phyloP scores from a whole-genome alignment of 164 flowering plant species.

The Stephania japonica region DNA sequence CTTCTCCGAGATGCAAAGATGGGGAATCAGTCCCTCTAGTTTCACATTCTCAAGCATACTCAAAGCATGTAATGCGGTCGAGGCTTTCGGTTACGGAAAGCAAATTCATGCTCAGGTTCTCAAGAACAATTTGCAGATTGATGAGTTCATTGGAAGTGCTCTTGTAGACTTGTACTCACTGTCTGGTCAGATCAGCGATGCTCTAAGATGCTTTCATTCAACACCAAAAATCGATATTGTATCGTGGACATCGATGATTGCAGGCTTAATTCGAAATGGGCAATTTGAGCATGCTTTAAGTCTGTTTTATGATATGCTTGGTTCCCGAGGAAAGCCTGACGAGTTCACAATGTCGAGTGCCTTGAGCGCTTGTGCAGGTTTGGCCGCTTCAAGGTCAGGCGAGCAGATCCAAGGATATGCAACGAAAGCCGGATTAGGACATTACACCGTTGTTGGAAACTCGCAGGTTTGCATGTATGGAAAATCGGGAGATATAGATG shows the following conservation, averaged over 20 bases:
- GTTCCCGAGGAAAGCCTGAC: slow-evolving; percentile 35
- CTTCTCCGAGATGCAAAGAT: slow-evolving; percentile 36
- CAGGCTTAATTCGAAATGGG: slow-evolving; percentile 35
- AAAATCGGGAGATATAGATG: slow-evolving; percentile 45
- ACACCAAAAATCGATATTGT: slow-evolving; percentile 42
- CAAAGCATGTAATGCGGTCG: slow-evolving; percentile 37
- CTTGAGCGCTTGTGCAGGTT: slow-evolving; percentile 47
- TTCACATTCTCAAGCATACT: slow-evolving; percentile 50
- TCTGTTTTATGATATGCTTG: slow-evolving; percentile 33
- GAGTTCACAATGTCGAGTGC: slow-evolving; percentile 41
- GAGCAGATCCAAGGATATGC: slow-evolving; percentile 54
- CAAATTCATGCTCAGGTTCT: slow-evolving; percentile 55
- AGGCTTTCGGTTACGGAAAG: slow-evolving; percentile 38
- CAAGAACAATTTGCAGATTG: slow-evolving; percentile 39
- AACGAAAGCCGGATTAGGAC: slow-evolving; percentile 31
- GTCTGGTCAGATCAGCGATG: slow-evolving; percentile 35
- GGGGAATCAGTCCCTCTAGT: slow-evolving; percentile 40
- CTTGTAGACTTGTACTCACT: slow-evolving; percentile 45
- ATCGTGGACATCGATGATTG: slow-evolving; percentile 52
- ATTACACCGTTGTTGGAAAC: slow-evolving; percentile 31
- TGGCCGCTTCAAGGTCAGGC: slow-evolving; percentile 40
- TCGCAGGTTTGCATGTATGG: slow-evolving; percentile 58
- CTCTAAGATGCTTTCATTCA: slow-evolving; percentile 35
- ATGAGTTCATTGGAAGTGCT: slow-evolving; percentile 51
- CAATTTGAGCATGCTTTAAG: slow-evolving; percentile 35